Conservation (phyloP, 192 early-diverging fungal species). For the Coemansia sp. region DNA sequence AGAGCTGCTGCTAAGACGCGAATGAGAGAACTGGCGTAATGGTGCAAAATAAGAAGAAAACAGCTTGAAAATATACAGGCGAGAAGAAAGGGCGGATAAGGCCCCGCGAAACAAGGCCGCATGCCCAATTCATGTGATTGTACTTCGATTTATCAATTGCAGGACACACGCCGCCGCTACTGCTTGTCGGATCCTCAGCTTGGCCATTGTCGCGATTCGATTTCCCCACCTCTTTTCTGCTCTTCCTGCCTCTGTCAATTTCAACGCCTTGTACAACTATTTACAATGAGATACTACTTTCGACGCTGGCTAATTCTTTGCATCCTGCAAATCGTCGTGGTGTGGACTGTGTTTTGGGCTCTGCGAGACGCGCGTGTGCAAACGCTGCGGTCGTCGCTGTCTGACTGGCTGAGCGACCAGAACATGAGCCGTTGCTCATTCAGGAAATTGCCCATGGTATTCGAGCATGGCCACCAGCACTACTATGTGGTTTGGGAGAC, state of each 20-base stretch:
- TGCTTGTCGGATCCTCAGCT: neutral
- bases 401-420: conserved; percentile 19
- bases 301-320: conserved; percentile 29
- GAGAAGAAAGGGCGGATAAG: too few species aligned
- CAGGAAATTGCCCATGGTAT: conserved; percentile 33
- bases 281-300: conserved; percentile 28
- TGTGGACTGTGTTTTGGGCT: conserved; percentile 11
- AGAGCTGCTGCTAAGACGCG: too few species aligned
- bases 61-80: too few species aligned
- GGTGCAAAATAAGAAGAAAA: too few species aligned
- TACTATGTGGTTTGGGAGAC: conserved; percentile 51
- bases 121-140: too few species aligned
- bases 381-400: conserved; percentile 3
- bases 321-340: neutral
- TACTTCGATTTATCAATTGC: too few species aligned
- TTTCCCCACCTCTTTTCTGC: neutral
- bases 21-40: too few species aligned
- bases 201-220: neutral
- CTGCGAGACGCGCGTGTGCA: conserved; percentile 9
- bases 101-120: too few species aligned
- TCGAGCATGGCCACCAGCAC: conserved; percentile 36
- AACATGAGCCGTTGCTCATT: conserved; percentile 27
- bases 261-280: too few species aligned
- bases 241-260: neutral
- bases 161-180: too few species aligned